Evolutionary conservation across 805 yeast species (phyloP).

Genomic region (Groenewaldozyma salmanticensis): DNA sequence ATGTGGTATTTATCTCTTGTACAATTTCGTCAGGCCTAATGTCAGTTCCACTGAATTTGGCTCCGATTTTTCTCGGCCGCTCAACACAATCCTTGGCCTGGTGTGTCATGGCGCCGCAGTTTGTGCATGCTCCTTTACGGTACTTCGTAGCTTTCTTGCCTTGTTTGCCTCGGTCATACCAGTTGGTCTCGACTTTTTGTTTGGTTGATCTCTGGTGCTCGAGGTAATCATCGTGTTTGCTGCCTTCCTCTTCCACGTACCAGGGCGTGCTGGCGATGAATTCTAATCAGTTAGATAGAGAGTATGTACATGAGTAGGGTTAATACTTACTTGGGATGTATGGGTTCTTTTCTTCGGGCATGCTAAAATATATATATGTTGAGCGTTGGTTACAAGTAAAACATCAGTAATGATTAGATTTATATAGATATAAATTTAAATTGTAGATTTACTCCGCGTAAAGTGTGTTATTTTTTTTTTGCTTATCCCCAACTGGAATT

Average conservation of each 20-base stretch:
- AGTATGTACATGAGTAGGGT: background rate
- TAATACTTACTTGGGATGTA: conserved; percentile 23
- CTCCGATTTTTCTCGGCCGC: conserved; percentile 37
- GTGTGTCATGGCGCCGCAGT: conserved; percentile 50
- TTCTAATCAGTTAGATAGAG: conserved; percentile 4
- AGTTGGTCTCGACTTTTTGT: conserved; percentile 16
- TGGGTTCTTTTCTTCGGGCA: conserved; percentile 25
- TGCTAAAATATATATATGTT: too few species aligned
- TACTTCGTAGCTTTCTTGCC: conserved; percentile 21
- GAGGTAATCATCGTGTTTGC: conserved; percentile 15
- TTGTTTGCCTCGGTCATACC: conserved; percentile 26
- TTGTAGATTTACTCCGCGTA: too few species aligned
- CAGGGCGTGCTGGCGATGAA: conserved; percentile 27
- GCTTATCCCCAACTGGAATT: too few species aligned
- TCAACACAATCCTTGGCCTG: conserved; percentile 47
- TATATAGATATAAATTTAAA: too few species aligned
- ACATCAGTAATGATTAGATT: too few species aligned
- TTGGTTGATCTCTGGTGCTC: conserved; percentile 21
- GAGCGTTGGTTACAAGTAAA: too few species aligned
- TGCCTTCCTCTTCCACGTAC: conserved; percentile 20
- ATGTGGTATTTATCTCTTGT: conserved; percentile 29
- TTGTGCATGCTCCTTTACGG: conserved; percentile 38
- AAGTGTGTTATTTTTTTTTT: too few species aligned
- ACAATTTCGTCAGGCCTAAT: conserved; percentile 22
- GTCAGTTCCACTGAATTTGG: conserved; percentile 27